Evolutionary conservation across 2,329 filamentous ascomycete species (phyloP), one percentile per base, ranked within the genome.

Genomic region (Colletotrichum aenigma): DNA sequence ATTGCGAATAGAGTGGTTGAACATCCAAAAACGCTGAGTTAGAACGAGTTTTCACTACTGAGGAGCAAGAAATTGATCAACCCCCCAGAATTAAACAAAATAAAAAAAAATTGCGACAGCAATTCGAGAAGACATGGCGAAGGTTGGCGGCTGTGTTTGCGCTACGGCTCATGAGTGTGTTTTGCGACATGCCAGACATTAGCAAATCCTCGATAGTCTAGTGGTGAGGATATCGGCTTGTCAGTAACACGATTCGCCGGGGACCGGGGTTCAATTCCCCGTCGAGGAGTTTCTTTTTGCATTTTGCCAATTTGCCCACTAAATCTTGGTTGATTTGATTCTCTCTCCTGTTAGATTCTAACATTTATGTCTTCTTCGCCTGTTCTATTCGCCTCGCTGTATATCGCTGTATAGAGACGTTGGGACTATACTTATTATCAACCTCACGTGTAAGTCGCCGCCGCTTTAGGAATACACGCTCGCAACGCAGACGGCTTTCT

Each of bases 221-320:
- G 74, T 76, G 74, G 74, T 76, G 74, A 76, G 74, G 74, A 76
- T 76, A 76, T 76, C 74, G 58, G 74, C 74, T 76, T 76, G 74
- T 76, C 74, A 76, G 3, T 36, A 1, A 24, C n/a, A 55, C 34
- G 21, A 62, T 28, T 66, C 74, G 74, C 74, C 58, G 74, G 74
- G 74, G 74, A 76, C 74, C 74, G 74, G 74, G 74, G 70, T 76
- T 76, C 74, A 76, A 76, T 76, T 76, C 74, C 74, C 74, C 74
- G 74, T 76, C 74, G 74, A 76, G 74, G 74, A 76, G 74, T 21
- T 52, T 3, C 10, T 76, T 74, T 69, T 73, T 6, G 10, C 7
- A 18, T 18, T 62, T 38, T 55, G 16, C 15, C 13, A 21, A 26
- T 4, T 10, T 69, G 8, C 10, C 38, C 6, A 52, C 4, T 21